Percentiles rank a stretch among this genome's conserved stretches.
These are phyloP conservation scores for Pythium utonaiense DNA, from an alignment of 352 stramenopile genomes.

Conservation along the genomic window DNA sequence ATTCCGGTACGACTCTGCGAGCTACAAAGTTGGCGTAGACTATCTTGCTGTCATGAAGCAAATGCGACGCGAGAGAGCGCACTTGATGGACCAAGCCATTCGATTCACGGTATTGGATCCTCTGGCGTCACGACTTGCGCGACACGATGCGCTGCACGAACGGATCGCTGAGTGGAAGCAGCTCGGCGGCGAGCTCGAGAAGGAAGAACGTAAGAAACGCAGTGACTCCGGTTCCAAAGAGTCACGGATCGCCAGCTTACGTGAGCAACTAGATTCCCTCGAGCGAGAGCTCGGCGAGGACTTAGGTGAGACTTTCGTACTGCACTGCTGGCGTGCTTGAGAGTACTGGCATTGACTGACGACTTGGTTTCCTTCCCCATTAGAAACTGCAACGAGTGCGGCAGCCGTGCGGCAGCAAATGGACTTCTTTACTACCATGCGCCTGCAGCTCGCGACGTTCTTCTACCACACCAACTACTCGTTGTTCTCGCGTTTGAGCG, in stretches of 20 bases:
- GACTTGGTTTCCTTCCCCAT: not conserved
- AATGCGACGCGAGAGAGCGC: slow-evolving; percentile 49
- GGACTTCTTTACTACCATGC: slow-evolving; percentile 64
- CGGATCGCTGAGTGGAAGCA: slow-evolving; percentile 34
- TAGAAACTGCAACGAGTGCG: slow-evolving; percentile 41
- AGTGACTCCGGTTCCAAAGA: slow-evolving; percentile 21
- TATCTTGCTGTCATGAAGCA: slow-evolving; percentile 48
- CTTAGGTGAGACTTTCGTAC: slow-evolving; percentile 31
- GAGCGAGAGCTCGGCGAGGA: slow-evolving; percentile 38
- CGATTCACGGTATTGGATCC: slow-evolving; percentile 75
- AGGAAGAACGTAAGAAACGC: slow-evolving; percentile 37
- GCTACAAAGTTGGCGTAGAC: slow-evolving; percentile 35
- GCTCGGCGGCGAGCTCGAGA: slow-evolving; percentile 29
- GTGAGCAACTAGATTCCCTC: slow-evolving; percentile 31
- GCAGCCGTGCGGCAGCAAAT: slow-evolving; percentile 29
- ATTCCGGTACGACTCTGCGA: slow-evolving; percentile 34
- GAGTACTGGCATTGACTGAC: not conserved
- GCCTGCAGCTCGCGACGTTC: slow-evolving; percentile 70
- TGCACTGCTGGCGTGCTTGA: not conserved
- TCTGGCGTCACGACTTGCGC: slow-evolving; percentile 46
- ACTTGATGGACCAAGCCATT: slow-evolving; percentile 74
- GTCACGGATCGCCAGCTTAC: slow-evolving; percentile 34
- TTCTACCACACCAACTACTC: slow-evolving; percentile 65
- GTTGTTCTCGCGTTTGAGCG: slow-evolving; percentile 43
- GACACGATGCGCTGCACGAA: slow-evolving; percentile 39